Evolutionary conservation across 163 green algal genomes (phyloP), one percentile per base, ranked within the genome.

Genomic region (Picocystis sp.): DNA sequence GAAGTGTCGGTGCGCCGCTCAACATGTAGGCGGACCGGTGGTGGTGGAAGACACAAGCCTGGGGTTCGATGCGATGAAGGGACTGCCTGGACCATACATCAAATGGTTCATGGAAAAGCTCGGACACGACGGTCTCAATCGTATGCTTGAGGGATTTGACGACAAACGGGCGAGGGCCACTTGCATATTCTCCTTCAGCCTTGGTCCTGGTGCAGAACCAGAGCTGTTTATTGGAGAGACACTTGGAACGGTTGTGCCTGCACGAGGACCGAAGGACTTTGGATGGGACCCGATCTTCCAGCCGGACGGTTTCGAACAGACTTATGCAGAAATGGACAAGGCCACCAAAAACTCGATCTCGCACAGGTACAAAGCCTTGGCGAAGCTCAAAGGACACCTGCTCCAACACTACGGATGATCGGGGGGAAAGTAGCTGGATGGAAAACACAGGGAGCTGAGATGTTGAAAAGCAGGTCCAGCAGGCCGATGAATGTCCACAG

Each of bases 11-110:
- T 62, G 92, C 3, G 86, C 86, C 22, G 80, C 79, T 19, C 52
- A 74, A 46, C 57, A 78, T 48, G 67, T 92, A 9, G 63, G 70
- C 15, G 79, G 73, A 13, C 71, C 84, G 19, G 81, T 91, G 12
- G 88, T 94, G 73, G 79, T 93, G 3, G 86, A 94, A 62, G 87
- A 97, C 72, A 97, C 87, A 0, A 89, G 75, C 58, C 70, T 97
- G 2, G 95, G 88, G 58, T 97, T 93, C 76, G 89, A 96, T 43
- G 87, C 88, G 0, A 61, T 83, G 5, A 52, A 69, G 11, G 78
- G 74, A 10, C 67, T 85, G 11, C 78, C 78, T 6, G 86, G 86
- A 0, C 84, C 86, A 10, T 96, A 96, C 71, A 83, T 92, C 61
- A 96, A 96, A 62, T 94, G 82, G 82, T 94, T 94, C 50, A 63